A percentile compares a stretch with the other conserved stretches of the same genome.
Conservation (phyloP, 352 stramenopile genomes). For the Aphanomyces stellatus region DNA sequence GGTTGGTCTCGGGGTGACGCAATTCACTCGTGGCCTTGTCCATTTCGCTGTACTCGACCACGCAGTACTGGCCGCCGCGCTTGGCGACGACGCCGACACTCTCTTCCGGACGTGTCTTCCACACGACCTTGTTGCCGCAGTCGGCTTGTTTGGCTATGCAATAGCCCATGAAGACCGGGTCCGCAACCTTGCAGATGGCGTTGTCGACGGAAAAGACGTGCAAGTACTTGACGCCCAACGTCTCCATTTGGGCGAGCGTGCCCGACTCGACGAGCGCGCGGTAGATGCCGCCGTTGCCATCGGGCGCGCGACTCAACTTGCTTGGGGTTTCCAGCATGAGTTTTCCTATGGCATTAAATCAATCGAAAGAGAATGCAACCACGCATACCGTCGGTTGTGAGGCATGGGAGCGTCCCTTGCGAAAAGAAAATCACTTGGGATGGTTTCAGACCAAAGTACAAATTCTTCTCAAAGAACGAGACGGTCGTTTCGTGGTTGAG, state of each 20-base stretch:
- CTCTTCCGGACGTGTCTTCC: constrained; percentile 89
- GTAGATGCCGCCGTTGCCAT: constrained; percentile 97
- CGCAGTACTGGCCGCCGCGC: constrained; percentile 70
- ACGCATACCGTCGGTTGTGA: constrained; percentile 53
- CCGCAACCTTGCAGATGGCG: constrained; percentile 89
- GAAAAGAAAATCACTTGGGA: constrained; percentile 92
- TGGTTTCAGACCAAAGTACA: constrained; percentile 87
- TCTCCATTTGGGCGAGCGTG: constrained; percentile 77
- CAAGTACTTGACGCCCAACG: constrained; percentile 87
- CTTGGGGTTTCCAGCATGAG: constrained; percentile 89
- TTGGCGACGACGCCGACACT: constrained; percentile 89
- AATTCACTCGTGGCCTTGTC: constrained; percentile 53
- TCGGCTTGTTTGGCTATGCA: constrained; percentile 90
- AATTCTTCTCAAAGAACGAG: constrained; percentile 83
- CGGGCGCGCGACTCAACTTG: constrained; percentile 85
- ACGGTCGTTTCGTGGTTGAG: constrained; percentile 93
- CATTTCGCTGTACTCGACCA: constrained; percentile 98
- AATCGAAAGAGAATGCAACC: not conserved
- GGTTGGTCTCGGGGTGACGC: constrained; percentile 50
- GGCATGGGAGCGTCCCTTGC: constrained; percentile 96
- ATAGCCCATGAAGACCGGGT: constrained; percentile 96
- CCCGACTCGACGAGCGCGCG: constrained; percentile 84
- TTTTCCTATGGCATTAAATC: constrained; percentile 58
- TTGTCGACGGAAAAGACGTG: constrained; percentile 99
- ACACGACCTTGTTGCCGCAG: constrained; percentile 96